Percentiles rank a stretch among this genome's conserved stretches.
Evolutionary conservation across 106 monocot genomes (phyloP).

Genomic region (Agapanthus africanus): DNA sequence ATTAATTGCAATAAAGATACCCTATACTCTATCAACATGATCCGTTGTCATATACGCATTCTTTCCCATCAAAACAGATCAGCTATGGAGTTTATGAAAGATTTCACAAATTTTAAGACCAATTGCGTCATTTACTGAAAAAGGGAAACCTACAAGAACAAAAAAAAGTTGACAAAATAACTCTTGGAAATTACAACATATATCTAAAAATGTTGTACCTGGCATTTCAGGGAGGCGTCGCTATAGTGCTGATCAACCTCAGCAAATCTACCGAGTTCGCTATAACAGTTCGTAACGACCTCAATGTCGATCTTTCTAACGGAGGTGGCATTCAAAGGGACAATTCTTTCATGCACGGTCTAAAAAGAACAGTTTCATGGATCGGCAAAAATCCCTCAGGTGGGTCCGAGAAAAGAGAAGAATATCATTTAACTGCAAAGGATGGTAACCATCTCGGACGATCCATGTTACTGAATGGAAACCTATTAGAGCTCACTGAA

Average conservation of each 20-base stretch:
- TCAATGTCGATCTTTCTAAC: constrained; percentile 28
- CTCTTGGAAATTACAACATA: too few relatives aligned
- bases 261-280: constrained; percentile 28
- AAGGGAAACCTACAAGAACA: too few relatives aligned
- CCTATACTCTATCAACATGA: too few relatives aligned
- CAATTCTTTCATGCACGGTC: constrained; percentile 26
- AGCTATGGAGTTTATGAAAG: too few relatives aligned
- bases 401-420: constrained; percentile 41
- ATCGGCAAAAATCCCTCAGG: constrained; percentile 40
- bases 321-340: constrained; percentile 10
- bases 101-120: too few relatives aligned
- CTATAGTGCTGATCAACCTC: constrained; percentile 54
- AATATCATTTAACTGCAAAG: constrained; percentile 57
- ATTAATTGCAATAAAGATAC: too few relatives aligned
- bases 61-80: too few relatives aligned
- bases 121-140: too few relatives aligned
- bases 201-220: background rate
- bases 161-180: too few relatives aligned
- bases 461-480: constrained; percentile 57
- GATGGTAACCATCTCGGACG: constrained; percentile 34
- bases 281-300: constrained; percentile 37
- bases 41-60: too few relatives aligned
- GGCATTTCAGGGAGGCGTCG: constrained; percentile 30
- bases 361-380: constrained; percentile 65
- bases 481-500: constrained; percentile 39